Evolutionary conservation across 345 rosid species (phyloP).

Genomic region (Lenwebbia sp.): DNA sequence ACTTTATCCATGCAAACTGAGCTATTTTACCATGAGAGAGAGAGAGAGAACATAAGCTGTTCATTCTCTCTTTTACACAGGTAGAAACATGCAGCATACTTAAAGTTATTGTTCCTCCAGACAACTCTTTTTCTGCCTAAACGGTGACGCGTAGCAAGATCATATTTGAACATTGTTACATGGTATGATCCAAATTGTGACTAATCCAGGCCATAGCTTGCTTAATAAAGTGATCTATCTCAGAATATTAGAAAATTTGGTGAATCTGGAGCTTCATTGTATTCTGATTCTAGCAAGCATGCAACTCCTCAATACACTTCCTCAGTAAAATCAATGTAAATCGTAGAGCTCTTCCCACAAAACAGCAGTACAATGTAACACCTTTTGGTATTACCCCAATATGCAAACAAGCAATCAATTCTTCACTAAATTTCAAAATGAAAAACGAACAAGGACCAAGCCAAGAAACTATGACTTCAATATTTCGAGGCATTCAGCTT

Average conservation of each 20-base stretch:
- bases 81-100: neutral
- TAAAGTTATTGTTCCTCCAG: too few relatives aligned
- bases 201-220: neutral
- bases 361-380: neutral
- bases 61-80: neutral
- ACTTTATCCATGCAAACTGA: neutral
- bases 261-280: neutral
- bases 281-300: neutral
- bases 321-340: too few relatives aligned
- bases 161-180: neutral
- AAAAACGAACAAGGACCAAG: neutral
- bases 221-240: neutral
- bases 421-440: neutral
- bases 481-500: neutral
- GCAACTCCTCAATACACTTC: neutral
- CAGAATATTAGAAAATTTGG: neutral
- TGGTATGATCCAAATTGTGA: neutral
- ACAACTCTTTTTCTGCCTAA: neutral
- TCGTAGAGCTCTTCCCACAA: neutral
- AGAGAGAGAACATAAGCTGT: neutral
- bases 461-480: neutral
- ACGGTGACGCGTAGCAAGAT: neutral
- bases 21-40: neutral
- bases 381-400: neutral
- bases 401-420: neutral